A percentile compares a stretch with the other conserved stretches of the same genome.
Evolutionary conservation across 306 rosid species (phyloP).

Genomic region (Albizia julibrissin): DNA sequence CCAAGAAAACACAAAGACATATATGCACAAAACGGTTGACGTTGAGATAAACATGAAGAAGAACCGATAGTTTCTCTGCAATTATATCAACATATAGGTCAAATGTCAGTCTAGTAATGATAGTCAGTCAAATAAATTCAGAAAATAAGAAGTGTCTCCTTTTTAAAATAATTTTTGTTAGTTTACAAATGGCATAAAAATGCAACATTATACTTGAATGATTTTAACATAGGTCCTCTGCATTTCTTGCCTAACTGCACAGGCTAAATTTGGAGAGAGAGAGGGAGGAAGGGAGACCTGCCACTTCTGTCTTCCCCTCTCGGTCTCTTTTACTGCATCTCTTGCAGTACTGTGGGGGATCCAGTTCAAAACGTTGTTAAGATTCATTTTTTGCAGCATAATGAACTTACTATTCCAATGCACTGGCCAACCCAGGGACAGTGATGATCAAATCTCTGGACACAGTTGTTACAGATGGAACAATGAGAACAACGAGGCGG

Average conservation of each 20-base stretch:
- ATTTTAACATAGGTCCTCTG: not conserved
- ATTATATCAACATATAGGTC: slow-evolving; percentile 10
- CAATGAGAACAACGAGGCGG: slow-evolving; percentile 98
- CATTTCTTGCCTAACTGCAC: not conserved
- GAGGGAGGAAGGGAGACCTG: not conserved
- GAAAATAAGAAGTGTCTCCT: not conserved
- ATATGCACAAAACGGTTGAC: slow-evolving; percentile 86
- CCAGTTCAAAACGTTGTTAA: not conserved
- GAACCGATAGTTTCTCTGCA: slow-evolving; percentile 93
- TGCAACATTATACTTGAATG: slow-evolving; percentile 4
- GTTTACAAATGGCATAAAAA: slow-evolving; percentile 22
- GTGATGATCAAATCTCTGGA: slow-evolving; percentile 98
- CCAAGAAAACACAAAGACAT: slow-evolving; percentile 72
- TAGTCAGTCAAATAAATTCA: slow-evolving; percentile 15
- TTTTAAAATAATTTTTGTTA: not conserved
- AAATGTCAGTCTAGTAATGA: slow-evolving; percentile 32
- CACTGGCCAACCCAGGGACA: slow-evolving; percentile 99
- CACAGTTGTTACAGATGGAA: slow-evolving; percentile 96
- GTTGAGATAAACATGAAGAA: slow-evolving; percentile 93
- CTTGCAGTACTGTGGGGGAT: not conserved
- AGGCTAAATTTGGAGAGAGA: not conserved
- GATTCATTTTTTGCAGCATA: not conserved
- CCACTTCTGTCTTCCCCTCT: not conserved
- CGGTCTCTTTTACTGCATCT: not conserved
- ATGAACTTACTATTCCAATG: slow-evolving; percentile 83